Evolutionary conservation across 805 yeast species (phyloP).

Genomic region (Wickerhamiella cacticola): DNA sequence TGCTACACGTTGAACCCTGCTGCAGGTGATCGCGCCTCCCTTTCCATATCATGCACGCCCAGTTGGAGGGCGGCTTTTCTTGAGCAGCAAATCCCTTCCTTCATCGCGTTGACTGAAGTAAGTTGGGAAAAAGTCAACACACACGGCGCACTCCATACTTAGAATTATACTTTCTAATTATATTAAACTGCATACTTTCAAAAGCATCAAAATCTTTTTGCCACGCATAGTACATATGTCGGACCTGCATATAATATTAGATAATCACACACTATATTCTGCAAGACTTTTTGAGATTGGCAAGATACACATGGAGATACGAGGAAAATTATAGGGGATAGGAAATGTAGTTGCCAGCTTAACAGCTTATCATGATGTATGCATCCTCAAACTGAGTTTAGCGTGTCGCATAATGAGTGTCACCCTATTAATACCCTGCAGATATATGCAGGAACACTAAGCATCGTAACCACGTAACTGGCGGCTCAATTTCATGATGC

Average conservation of each 20-base stretch:
- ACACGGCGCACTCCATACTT: not conserved
- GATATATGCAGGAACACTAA: slow-evolving; percentile 2
- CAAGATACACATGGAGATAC: not conserved
- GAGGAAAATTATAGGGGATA: too few species aligned
- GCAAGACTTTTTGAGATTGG: not conserved
- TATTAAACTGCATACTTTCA: not conserved
- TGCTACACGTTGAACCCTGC: too few species aligned
- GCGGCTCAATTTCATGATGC: not conserved
- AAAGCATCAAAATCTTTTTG: slow-evolving; percentile 1
- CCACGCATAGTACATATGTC: slow-evolving; percentile 3
- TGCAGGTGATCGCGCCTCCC: too few species aligned
- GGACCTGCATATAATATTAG: slow-evolving; percentile 1
- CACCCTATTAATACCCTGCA: not conserved
- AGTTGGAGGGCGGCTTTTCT: too few species aligned
- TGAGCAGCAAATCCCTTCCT: too few species aligned
- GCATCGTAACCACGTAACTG: not conserved
- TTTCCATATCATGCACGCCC: too few species aligned
- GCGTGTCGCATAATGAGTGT: too few species aligned
- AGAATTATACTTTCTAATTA: not conserved
- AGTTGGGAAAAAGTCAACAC: not conserved
- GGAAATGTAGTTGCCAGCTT: too few species aligned
- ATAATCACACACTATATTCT: not conserved
- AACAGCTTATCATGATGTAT: too few species aligned
- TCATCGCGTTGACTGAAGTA: not conserved
- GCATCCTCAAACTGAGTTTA: too few species aligned